Conservation (phyloP, 306 rosid genomes). For the Argentina anserina region DNA sequence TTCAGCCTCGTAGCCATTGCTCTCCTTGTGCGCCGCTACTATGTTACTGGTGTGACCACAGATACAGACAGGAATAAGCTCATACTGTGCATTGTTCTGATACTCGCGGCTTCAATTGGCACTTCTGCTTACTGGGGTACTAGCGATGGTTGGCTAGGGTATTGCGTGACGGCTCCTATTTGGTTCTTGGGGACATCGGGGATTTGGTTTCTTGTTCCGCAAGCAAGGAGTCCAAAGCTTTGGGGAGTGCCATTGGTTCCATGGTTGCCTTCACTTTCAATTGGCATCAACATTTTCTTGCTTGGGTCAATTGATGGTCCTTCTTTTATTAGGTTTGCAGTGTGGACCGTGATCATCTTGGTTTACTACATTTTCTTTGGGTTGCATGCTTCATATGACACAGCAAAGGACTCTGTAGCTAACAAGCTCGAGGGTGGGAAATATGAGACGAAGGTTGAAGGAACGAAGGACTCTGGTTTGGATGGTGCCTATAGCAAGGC, state of each 20-base stretch:
- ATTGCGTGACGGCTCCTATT: constrained; percentile 32
- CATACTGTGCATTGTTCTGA: constrained; percentile 32
- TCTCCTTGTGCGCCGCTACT: constrained; percentile 67
- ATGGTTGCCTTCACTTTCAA: constrained; percentile 64
- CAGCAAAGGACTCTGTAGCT: constrained; percentile 33
- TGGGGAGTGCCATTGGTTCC: constrained; percentile 89
- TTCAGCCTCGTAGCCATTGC: constrained; percentile 74
- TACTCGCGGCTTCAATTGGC: constrained; percentile 44
- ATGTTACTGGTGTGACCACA: constrained; percentile 45
- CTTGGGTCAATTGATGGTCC: constrained; percentile 65
- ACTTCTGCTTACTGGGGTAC: constrained; percentile 39
- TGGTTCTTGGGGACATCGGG: constrained; percentile 51
- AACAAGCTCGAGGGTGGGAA: constrained; percentile 3
- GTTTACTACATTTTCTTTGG: constrained; percentile 52
- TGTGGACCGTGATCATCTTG: constrained; percentile 45
- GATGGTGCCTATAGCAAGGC: background rate
- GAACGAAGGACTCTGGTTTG: background rate
- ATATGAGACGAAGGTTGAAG: constrained; percentile 2
- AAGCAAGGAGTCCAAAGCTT: constrained; percentile 51
- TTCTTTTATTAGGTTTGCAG: constrained; percentile 54
- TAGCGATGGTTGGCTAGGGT: constrained; percentile 45
- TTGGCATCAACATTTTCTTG: constrained; percentile 67
- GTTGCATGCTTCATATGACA: constrained; percentile 61
- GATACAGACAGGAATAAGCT: constrained; percentile 31
- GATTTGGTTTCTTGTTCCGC: constrained; percentile 51